phyloP scores from a whole-genome alignment of 495 filamentous ascomycete genomes.

The Hypomontagnella submonticulosa region DNA sequence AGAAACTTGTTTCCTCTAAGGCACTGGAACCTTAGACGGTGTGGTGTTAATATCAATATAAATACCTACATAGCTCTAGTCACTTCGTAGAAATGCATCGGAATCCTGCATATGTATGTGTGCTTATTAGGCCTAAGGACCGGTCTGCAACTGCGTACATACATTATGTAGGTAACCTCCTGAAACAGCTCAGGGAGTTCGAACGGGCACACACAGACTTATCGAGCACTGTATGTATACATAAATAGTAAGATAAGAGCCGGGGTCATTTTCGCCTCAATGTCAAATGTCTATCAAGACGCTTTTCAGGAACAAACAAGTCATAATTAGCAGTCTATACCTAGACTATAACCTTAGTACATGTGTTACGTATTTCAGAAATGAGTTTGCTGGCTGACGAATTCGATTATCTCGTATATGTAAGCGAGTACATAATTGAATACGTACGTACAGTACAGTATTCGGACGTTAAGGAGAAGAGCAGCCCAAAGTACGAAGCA shows the following conservation, averaged over 20 bases:
- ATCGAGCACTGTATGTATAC: not conserved
- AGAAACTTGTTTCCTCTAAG: not conserved
- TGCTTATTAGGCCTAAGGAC: constrained; percentile 1
- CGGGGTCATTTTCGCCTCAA: constrained; percentile 24
- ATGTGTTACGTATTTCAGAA: too few species aligned
- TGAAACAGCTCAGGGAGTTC: constrained; percentile 27
- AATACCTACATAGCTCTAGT: not conserved
- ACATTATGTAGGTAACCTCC: not conserved
- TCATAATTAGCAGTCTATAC: too few species aligned
- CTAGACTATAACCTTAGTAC: too few species aligned
- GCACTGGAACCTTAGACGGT: not conserved
- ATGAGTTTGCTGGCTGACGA: too few species aligned
- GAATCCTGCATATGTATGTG: constrained; percentile 18
- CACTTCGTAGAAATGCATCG: constrained; percentile 2
- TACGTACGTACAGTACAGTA: not conserved
- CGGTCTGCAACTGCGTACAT: not conserved
- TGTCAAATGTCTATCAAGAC: constrained; percentile 5
- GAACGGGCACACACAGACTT: constrained; percentile 4
- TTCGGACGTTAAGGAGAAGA: too few species aligned
- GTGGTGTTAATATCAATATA: constrained; percentile 1
- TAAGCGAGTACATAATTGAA: not conserved
- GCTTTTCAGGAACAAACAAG: too few species aligned
- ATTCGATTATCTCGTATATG: constrained; percentile 3
- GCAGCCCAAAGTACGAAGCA: not conserved
- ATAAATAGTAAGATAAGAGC: constrained; percentile 20